Conservation (phyloP, 140 eudicot genomes). For the Erigeron philadelphicus region DNA sequence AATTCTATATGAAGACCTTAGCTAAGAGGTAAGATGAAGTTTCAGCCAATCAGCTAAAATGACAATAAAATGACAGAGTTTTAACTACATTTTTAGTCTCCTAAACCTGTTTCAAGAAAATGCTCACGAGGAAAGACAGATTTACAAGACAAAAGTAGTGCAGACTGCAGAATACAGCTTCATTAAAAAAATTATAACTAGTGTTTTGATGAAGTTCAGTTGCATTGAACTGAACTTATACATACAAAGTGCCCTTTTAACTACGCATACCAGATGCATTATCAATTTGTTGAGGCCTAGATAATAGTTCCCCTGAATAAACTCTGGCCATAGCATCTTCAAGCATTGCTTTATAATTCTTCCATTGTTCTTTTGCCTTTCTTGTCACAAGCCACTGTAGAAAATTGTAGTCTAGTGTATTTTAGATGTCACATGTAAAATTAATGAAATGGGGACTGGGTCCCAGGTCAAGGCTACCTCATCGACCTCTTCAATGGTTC, state of each 20-base stretch:
- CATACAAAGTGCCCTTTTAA: background rate
- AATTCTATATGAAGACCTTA: background rate
- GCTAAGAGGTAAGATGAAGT: background rate
- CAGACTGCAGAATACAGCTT: no score
- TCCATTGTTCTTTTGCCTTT: conserved; percentile 71
- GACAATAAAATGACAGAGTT: no score
- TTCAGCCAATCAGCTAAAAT: no score
- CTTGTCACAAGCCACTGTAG: conserved; percentile 81
- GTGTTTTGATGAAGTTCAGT: no score
- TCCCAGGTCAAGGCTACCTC: conserved; percentile 38
- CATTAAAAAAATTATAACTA: no score
- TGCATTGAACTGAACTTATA: no score
- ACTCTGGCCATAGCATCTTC: conserved; percentile 50
- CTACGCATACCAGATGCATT: conserved; percentile 35
- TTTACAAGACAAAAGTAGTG: no score
- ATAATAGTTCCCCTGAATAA: conserved; percentile 24
- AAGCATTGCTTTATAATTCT: conserved; percentile 69
- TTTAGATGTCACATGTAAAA: conserved; percentile 1
- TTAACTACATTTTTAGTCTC: no score
- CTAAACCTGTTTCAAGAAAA: no score
- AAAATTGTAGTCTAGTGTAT: background rate
- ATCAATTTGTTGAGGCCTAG: conserved; percentile 27
- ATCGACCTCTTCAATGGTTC: conserved; percentile 43
- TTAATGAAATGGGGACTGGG: background rate
- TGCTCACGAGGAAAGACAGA: no score